Conservation (phyloP, 1,284 basidiomycete species). For the Ceratorhiza oryzae-sativae region DNA sequence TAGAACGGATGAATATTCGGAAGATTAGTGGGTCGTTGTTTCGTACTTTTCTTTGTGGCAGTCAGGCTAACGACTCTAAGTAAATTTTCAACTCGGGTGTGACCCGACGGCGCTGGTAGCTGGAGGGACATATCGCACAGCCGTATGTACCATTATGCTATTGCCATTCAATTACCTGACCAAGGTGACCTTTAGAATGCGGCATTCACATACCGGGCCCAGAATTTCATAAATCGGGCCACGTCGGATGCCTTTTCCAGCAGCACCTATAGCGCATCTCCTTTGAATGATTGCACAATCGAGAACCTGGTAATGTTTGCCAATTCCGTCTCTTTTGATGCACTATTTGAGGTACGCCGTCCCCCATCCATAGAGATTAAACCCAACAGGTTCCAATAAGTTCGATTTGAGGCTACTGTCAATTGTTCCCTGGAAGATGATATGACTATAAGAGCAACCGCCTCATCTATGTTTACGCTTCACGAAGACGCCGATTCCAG, state of each 20-base stretch:
- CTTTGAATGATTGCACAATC: background rate
- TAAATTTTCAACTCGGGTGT: background rate
- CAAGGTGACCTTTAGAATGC: background rate
- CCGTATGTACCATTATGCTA: background rate
- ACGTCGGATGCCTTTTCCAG: background rate
- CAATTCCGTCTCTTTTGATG: background rate
- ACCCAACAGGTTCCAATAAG: background rate
- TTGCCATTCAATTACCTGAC: background rate
- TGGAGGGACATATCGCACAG: background rate
- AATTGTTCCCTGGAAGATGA: background rate
- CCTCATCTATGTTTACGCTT: background rate
- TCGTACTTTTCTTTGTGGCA: background rate
- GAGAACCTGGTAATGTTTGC: background rate
- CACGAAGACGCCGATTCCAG: background rate
- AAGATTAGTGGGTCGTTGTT: background rate
- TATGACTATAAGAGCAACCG: background rate
- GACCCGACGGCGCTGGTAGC: background rate
- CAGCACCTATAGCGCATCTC: background rate
- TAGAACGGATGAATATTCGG: background rate
- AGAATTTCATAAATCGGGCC: background rate
- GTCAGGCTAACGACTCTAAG: background rate
- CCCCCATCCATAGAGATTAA: background rate
- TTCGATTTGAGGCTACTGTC: background rate
- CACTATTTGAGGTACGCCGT: background rate
- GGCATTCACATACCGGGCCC: background rate